A percentile compares a stretch with the other conserved stretches of the same genome.
These are phyloP conservation scores for Colletotrichum acutatum DNA, from an alignment of 2,329 filamentous ascomycete genomes.

Conservation along the genomic window DNA sequence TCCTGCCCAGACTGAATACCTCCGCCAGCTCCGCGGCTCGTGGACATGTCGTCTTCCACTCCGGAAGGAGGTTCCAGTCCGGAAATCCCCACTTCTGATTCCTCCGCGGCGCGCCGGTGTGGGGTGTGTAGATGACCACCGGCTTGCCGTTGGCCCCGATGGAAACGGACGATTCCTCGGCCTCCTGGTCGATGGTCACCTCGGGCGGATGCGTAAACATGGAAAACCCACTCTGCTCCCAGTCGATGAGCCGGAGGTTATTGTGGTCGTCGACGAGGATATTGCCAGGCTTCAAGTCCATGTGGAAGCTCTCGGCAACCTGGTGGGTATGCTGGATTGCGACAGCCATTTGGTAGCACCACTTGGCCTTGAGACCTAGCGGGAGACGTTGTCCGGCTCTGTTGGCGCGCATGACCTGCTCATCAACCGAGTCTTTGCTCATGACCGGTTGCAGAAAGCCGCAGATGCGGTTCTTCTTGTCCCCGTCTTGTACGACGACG, in stretches of 20 bases:
- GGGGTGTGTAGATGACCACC: slow-evolving; percentile 35
- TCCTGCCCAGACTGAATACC: slow-evolving; percentile 37
- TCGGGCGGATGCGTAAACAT: slow-evolving; percentile 37
- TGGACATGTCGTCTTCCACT: slow-evolving; percentile 36
- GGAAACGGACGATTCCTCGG: slow-evolving; percentile 2
- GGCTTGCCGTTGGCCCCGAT: not conserved
- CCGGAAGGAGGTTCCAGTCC: slow-evolving; percentile 37
- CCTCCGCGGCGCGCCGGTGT: slow-evolving; percentile 23
- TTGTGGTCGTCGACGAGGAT: slow-evolving; percentile 38
- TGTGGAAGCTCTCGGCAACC: slow-evolving; percentile 40
- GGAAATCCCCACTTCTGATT: slow-evolving; percentile 35
- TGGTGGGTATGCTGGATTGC: slow-evolving; percentile 39
- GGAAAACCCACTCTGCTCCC: slow-evolving; percentile 41
- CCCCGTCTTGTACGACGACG: slow-evolving; percentile 18
- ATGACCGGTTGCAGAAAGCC: slow-evolving; percentile 37
- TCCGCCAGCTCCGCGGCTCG: slow-evolving; percentile 37
- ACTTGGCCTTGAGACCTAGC: slow-evolving; percentile 35
- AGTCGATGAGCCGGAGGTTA: slow-evolving; percentile 39
- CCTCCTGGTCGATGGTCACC: slow-evolving; percentile 33
- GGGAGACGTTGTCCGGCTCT: slow-evolving; percentile 24
- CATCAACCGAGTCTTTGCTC: slow-evolving; percentile 28
- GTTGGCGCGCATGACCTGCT: slow-evolving; percentile 35
- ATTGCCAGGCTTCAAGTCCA: slow-evolving; percentile 45
- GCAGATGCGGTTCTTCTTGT: slow-evolving; percentile 26
- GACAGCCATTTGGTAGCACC: slow-evolving; percentile 40